A percentile compares a stretch with the other conserved stretches of the same genome.
Evolutionary conservation across 1,284 basidiomycete genomes (phyloP).

Genomic region (Athelia psychrophila): DNA sequence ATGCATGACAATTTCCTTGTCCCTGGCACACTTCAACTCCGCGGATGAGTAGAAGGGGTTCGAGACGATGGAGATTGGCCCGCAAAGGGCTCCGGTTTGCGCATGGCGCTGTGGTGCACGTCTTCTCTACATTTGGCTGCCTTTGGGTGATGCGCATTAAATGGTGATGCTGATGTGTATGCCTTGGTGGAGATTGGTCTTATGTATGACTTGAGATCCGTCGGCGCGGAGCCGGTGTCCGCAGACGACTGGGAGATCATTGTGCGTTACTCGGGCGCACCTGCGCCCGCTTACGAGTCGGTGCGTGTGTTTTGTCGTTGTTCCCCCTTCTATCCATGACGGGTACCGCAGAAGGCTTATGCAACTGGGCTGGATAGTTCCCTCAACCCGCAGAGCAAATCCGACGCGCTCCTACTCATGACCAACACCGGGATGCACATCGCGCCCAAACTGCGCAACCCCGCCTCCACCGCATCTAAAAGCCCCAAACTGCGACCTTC

Average conservation of each 20-base stretch:
- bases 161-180: constrained; percentile 2
- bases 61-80: too few relatives aligned
- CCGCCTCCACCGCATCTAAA: constrained; percentile 1
- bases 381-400: constrained; percentile 48
- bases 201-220: constrained; percentile 75
- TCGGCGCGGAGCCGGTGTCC: constrained; percentile 85
- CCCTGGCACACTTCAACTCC: too few relatives aligned
- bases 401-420: constrained; percentile 62
- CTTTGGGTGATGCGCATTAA: too few relatives aligned
- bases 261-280: constrained; percentile 46
- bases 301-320: constrained; percentile 42
- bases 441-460: constrained; percentile 70
- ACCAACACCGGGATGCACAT: constrained; percentile 92
- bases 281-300: constrained; percentile 75
- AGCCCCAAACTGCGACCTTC: background rate
- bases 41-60: too few relatives aligned
- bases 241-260: constrained; percentile 99
- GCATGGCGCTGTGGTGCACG: too few relatives aligned
- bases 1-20: too few relatives aligned
- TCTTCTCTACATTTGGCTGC: too few relatives aligned
- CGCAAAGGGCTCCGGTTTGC: too few relatives aligned
- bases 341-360: constrained; percentile 8
- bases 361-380: constrained; percentile 43
- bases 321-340: constrained; percentile 1
- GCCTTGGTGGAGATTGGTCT: constrained; percentile 89